phyloP scores from a whole-genome alignment of 1,284 basidiomycete species.

The Hemileia vastatrix region DNA sequence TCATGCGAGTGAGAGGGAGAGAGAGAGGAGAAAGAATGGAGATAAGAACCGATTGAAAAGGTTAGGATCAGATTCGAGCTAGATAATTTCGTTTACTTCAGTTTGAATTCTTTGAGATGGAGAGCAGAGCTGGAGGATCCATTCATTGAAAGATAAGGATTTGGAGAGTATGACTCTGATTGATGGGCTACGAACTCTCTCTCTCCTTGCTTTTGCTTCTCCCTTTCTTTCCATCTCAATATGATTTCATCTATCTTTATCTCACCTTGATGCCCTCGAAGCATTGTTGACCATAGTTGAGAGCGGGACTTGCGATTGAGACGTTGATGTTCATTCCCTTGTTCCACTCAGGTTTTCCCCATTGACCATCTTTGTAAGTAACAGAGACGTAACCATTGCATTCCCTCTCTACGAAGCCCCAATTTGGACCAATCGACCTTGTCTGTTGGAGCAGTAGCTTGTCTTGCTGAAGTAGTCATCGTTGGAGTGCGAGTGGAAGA shows the following conservation, averaged over 20 bases:
- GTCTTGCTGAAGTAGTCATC: constrained; percentile 23
- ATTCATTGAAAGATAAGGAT: too few species aligned
- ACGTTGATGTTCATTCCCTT: constrained; percentile 38
- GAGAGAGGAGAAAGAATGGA: neutral
- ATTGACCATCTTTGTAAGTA: constrained; percentile 33
- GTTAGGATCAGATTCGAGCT: constrained; percentile 32
- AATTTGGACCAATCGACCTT: constrained; percentile 29
- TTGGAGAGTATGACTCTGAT: too few species aligned
- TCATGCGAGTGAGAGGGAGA: neutral
- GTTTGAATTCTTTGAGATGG: neutral
- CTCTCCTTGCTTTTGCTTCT: too few species aligned
- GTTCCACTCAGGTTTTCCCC: constrained; percentile 35
- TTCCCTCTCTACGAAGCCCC: constrained; percentile 31
- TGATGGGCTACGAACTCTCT: too few species aligned
- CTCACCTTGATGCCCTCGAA: constrained; percentile 46
- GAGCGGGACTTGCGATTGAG: constrained; percentile 38
- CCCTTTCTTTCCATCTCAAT: too few species aligned
- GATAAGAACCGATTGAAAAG: constrained; percentile 22
- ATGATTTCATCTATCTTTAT: too few species aligned
- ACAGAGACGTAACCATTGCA: constrained; percentile 34
- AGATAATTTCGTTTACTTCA: neutral
- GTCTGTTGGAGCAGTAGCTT: constrained; percentile 28
- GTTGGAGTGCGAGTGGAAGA: constrained; percentile 3
- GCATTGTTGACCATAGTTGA: constrained; percentile 44
- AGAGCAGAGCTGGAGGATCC: too few species aligned